A percentile compares a stretch with the other conserved stretches of the same genome.
phyloP scores from a whole-genome alignment of 805 yeast genomes.

The Saccharomycopsis schoenii region DNA sequence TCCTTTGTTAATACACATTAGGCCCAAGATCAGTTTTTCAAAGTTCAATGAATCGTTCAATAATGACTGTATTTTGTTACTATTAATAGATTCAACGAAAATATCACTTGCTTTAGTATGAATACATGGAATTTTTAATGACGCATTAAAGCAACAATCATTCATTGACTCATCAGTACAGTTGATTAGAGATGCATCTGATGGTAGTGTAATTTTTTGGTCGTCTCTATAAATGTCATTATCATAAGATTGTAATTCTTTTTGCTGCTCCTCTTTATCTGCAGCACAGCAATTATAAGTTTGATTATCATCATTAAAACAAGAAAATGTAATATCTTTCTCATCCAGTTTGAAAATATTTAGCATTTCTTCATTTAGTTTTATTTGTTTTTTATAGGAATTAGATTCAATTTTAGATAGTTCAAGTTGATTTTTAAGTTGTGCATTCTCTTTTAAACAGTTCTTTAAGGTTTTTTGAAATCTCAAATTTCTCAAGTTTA shows the following conservation, averaged over 20 bases:
- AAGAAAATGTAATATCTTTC: background rate
- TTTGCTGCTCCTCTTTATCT: background rate
- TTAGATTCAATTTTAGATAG: slow-evolving; percentile 3
- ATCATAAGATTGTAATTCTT: background rate
- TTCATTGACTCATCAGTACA: background rate
- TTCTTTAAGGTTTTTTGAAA: slow-evolving; percentile 3
- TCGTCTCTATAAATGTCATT: slow-evolving; percentile 1
- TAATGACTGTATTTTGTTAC: background rate
- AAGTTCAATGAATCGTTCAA: background rate
- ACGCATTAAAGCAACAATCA: background rate
- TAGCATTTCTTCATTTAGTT: slow-evolving; percentile 12
- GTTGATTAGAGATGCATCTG: slow-evolving; percentile 2
- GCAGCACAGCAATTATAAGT: background rate
- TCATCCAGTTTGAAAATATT: slow-evolving; percentile 1
- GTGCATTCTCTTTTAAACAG: slow-evolving; percentile 7
- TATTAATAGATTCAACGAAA: background rate
- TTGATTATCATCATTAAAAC: background rate
- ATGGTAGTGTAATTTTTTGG: background rate
- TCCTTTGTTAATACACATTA: background rate
- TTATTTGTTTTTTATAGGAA: slow-evolving; percentile 5
- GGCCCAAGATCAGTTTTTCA: background rate
- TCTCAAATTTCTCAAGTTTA: slow-evolving; percentile 1
- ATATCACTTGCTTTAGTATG: background rate
- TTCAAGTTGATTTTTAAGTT: slow-evolving; percentile 9
- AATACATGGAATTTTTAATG: background rate